A percentile compares a stretch with the other conserved stretches of the same genome.
Conservation (phyloP, 208 protist species). For the Wallacemonas sp. region DNA sequence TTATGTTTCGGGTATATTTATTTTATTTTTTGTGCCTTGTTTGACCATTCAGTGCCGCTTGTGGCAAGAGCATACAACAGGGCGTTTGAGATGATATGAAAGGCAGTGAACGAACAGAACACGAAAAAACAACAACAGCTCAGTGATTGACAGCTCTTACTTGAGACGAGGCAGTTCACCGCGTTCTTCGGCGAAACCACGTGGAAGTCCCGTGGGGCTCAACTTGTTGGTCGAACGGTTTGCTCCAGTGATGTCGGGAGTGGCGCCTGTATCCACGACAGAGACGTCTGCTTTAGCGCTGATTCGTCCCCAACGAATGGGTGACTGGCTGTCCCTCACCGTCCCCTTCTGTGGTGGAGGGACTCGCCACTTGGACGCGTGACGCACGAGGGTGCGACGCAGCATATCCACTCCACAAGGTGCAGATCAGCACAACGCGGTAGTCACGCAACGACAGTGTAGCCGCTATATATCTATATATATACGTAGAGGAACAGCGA, state of each 20-base stretch:
- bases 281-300: constrained; percentile 24
- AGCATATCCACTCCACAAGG: too few species aligned
- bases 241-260: constrained; percentile 10
- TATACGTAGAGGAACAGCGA: too few species aligned
- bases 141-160: not conserved
- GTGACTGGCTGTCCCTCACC: not conserved
- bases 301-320: constrained; percentile 30
- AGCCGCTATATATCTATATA: too few species aligned
- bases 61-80: too few species aligned
- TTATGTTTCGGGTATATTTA: too few species aligned
- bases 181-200: constrained; percentile 29
- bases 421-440: too few species aligned
- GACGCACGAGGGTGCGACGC: too few species aligned
- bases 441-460: too few species aligned
- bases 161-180: constrained; percentile 19
- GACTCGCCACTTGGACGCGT: constrained; percentile 5
- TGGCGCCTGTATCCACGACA: constrained; percentile 22
- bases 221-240: constrained; percentile 19
- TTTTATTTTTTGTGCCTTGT: too few species aligned
- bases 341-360: not conserved
- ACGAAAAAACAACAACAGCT: not conserved
- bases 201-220: constrained; percentile 23
- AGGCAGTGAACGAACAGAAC: too few species aligned
- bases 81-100: too few species aligned
- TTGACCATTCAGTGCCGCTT: too few species aligned